phyloP scores from a whole-genome alignment of 2,329 filamentous ascomycete species.

The Diaporthe amygdali region DNA sequence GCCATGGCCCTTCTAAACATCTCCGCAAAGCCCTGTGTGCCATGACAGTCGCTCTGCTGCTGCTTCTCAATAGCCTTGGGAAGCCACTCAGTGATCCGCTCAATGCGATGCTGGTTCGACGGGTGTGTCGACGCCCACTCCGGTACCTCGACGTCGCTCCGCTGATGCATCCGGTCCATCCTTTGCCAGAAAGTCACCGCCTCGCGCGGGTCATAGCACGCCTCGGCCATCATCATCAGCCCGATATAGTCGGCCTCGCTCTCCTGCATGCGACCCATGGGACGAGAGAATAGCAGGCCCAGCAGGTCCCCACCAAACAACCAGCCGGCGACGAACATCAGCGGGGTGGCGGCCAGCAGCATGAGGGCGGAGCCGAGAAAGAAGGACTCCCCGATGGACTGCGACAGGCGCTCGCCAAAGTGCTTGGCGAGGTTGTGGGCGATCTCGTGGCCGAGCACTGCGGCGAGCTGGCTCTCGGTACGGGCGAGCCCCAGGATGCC shows the following conservation, averaged over 20 bases:
- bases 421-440: constrained; percentile 77
- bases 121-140: constrained; percentile 81
- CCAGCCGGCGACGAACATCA: constrained; percentile 47
- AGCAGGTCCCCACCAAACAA: constrained; percentile 55
- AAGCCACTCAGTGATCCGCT: constrained; percentile 69
- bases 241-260: constrained; percentile 83
- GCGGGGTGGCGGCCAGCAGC: constrained; percentile 49
- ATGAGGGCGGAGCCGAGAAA: constrained; percentile 55
- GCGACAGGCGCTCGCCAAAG: constrained; percentile 66
- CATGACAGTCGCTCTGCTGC: constrained; percentile 57
- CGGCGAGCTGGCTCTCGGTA: constrained; percentile 72
- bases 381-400: constrained; percentile 56
- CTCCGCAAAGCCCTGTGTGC: constrained; percentile 57
- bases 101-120: constrained; percentile 68
- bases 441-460: constrained; percentile 81
- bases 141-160: constrained; percentile 54
- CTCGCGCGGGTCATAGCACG: constrained; percentile 74
- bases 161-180: constrained; percentile 58
- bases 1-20: constrained; percentile 55
- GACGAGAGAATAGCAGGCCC: constrained; percentile 68
- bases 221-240: constrained; percentile 81
- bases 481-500: constrained; percentile 72
- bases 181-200: constrained; percentile 71
- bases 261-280: constrained; percentile 75
- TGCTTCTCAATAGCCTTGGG: constrained; percentile 61